Percentiles rank a stretch among this genome's conserved stretches.
Conservation (phyloP, 352 stramenopile genomes). For the Globisporangium radiosum region DNA sequence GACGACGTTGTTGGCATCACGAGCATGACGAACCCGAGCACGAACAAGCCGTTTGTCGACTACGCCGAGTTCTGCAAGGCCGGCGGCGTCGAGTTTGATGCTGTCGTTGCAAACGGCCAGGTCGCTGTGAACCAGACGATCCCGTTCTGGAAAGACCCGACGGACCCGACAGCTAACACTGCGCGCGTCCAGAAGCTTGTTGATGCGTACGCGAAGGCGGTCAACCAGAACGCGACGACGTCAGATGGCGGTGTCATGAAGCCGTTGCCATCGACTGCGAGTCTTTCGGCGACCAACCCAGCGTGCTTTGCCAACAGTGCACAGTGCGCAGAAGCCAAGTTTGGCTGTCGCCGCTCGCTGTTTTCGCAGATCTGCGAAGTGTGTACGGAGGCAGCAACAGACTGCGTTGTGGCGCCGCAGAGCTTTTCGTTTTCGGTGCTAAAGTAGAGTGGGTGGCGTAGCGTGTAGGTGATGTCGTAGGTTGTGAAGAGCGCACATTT, state of each 20-base stretch:
- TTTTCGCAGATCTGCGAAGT: constrained; percentile 59
- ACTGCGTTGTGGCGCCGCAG: too few species aligned
- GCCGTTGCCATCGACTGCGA: constrained; percentile 29
- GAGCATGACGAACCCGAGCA: constrained; percentile 37
- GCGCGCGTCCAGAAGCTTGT: constrained; percentile 39
- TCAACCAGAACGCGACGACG: constrained; percentile 22
- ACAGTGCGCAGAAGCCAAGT: constrained; percentile 30
- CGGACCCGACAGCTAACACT: constrained; percentile 33
- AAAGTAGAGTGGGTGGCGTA: too few species aligned
- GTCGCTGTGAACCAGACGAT: constrained; percentile 30
- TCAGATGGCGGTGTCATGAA: constrained; percentile 38
- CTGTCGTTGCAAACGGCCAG: constrained; percentile 18
- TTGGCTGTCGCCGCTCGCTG: constrained; percentile 45
- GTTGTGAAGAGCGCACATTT: too few species aligned
- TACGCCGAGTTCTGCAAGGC: constrained; percentile 58
- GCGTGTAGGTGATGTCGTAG: too few species aligned
- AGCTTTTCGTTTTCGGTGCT: too few species aligned
- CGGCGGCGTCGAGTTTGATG: constrained; percentile 47
- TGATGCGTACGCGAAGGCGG: constrained; percentile 29
- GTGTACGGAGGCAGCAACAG: constrained; percentile 15
- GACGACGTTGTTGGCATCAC: constrained; percentile 75
- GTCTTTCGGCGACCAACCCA: constrained; percentile 36
- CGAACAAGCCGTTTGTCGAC: constrained; percentile 25
- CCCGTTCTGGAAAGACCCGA: constrained; percentile 61
- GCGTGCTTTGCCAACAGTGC: constrained; percentile 55